Evolutionary conservation across 169 alveolate genomes (phyloP).

Genomic region (Plasmodium reichenowi): DNA sequence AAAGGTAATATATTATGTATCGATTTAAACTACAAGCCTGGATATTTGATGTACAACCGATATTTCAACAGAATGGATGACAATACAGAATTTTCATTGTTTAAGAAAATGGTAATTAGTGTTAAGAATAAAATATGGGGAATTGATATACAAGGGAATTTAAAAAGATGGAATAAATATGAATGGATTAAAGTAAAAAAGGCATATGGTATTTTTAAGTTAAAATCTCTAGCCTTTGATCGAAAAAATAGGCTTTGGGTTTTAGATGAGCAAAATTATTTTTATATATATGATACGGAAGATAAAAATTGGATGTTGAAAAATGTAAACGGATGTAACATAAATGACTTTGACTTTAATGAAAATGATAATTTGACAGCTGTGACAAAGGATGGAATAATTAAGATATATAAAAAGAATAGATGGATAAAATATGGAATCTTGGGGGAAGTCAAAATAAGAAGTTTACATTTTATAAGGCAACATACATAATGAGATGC

Average conservation of each 20-base stretch:
- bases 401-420: slow-evolving; percentile 34
- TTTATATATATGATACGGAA: slow-evolving; percentile 25
- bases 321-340: slow-evolving; percentile 42
- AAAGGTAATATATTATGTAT: slow-evolving; percentile 50
- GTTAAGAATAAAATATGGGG: slow-evolving; percentile 72
- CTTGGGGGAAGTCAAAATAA: slow-evolving; percentile 49
- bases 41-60: slow-evolving; percentile 36
- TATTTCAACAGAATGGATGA: slow-evolving; percentile 49
- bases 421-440: slow-evolving; percentile 69
- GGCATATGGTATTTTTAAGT: slow-evolving; percentile 68
- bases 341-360: slow-evolving; percentile 66
- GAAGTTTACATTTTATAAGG: slow-evolving; percentile 47
- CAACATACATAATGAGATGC: slow-evolving; percentile 1
- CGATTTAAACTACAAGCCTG: slow-evolving; percentile 40
- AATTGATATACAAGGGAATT: slow-evolving; percentile 51
- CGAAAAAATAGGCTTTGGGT: slow-evolving; percentile 53
- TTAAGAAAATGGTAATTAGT: slow-evolving; percentile 41
- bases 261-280: slow-evolving; percentile 56
- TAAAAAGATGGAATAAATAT: slow-evolving; percentile 64
- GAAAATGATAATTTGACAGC: slow-evolving; percentile 38
- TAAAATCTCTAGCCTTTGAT: slow-evolving; percentile 68
- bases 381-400: slow-evolving; percentile 49
- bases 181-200: slow-evolving; percentile 50
- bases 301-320: slow-evolving; percentile 63
- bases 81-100: slow-evolving; percentile 4